Evolutionary conservation across 768 basidiomycete genomes (phyloP).

Genomic region (Boletus speciosus): DNA sequence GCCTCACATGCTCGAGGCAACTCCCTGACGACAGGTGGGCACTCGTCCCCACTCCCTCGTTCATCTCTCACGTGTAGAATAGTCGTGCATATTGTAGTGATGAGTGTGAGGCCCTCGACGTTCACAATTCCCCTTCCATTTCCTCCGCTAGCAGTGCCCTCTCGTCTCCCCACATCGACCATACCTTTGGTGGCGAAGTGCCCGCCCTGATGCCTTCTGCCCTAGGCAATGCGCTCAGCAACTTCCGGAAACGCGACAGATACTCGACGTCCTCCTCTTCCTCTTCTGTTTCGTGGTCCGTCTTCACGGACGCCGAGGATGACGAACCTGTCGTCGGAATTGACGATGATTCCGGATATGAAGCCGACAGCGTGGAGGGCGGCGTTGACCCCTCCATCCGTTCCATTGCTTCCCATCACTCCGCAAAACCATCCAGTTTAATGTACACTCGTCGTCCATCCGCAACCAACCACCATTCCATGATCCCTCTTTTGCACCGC

Average conservation of each 20-base stretch:
- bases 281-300: conserved; percentile 65
- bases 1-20: conserved; percentile 67
- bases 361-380: conserved; percentile 32
- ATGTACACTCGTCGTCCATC: conserved; percentile 70
- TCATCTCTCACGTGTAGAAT: conserved; percentile 24
- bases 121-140: conserved; percentile 58
- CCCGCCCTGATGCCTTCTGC: conserved; percentile 59
- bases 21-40: conserved; percentile 61
- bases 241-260: conserved; percentile 43
- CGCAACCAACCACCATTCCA: conserved; percentile 63
- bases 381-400: conserved; percentile 42
- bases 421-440: conserved; percentile 43
- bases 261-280: conserved; percentile 63
- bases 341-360: conserved; percentile 32
- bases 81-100: conserved; percentile 72
- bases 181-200: conserved; percentile 54
- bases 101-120: conserved; percentile 59
- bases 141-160: conserved; percentile 64
- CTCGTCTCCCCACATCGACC: conserved; percentile 61
- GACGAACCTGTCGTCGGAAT: conserved; percentile 35
- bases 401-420: conserved; percentile 35
- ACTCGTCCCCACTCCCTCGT: conserved; percentile 11
- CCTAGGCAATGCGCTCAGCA: conserved; percentile 53
- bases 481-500: conserved; percentile 53
- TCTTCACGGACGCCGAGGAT: conserved; percentile 62